phyloP scores from a whole-genome alignment of 768 basidiomycete species.

The Lentinula guzmanii region DNA sequence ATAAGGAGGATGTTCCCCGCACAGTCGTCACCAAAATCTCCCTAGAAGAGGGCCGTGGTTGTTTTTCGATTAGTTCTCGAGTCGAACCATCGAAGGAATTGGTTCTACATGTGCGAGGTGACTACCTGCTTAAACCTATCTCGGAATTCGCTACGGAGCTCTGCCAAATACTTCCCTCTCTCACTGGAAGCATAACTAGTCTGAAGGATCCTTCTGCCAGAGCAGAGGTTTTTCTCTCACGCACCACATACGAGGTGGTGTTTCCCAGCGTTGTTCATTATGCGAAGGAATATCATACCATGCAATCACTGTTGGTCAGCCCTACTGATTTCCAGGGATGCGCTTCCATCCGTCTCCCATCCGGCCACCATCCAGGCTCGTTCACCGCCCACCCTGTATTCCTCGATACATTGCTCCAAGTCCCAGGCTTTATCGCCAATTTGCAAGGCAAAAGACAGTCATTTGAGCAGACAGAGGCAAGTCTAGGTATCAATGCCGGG shows the following conservation, averaged over 20 bases:
- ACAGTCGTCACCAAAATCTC: constrained; percentile 34
- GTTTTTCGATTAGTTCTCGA: constrained; percentile 43
- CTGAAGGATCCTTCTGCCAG: constrained; percentile 20
- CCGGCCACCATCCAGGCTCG: constrained; percentile 19
- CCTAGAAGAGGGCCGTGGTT: constrained; percentile 28
- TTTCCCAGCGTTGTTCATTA: constrained; percentile 69
- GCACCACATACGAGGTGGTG: constrained; percentile 57
- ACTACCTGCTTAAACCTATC: constrained; percentile 30
- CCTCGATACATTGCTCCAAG: constrained; percentile 62
- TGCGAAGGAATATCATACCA: constrained; percentile 48
- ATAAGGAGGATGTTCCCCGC: constrained; percentile 23
- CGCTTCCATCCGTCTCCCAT: constrained; percentile 41
- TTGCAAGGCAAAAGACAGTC: constrained; percentile 27
- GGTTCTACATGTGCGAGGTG: constrained; percentile 39
- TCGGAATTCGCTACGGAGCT: constrained; percentile 31
- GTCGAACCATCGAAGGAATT: constrained; percentile 23
- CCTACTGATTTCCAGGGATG: constrained; percentile 42
- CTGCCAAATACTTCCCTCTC: constrained; percentile 22
- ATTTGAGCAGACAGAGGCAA: constrained; percentile 24
- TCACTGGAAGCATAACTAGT: constrained; percentile 26
- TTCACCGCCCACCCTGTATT: constrained; percentile 52
- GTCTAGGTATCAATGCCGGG: constrained; percentile 39
- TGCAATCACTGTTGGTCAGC: constrained; percentile 47
- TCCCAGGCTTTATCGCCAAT: constrained; percentile 68
- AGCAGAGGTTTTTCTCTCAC: constrained; percentile 46